Conservation (phyloP, 139 green algal genomes). For the Dunaliella sp. region DNA sequence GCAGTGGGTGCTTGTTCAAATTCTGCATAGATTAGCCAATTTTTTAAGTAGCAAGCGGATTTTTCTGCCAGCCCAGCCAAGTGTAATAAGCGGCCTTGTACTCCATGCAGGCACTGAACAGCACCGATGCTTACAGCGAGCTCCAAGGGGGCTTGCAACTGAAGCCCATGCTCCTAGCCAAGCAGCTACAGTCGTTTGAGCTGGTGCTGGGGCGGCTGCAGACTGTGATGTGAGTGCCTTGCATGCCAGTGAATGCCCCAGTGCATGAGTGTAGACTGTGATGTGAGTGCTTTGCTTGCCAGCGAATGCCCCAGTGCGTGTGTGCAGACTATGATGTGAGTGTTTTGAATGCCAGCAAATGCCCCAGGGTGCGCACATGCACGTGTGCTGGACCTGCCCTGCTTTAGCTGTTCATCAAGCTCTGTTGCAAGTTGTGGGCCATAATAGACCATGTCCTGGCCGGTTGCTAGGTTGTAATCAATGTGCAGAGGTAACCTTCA, state of each 20-base stretch:
- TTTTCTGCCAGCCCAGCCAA: no score
- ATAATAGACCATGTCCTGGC: no score
- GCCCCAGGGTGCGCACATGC: neutral
- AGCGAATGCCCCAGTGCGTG: neutral
- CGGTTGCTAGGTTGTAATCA: no score
- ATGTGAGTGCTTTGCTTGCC: neutral
- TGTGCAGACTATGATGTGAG: neutral
- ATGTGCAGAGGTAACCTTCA: no score
- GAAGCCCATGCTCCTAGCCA: neutral
- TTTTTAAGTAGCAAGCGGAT: no score
- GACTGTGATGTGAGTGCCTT: neutral
- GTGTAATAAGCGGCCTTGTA: no score
- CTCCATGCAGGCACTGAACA: neutral
- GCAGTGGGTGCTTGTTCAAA: no score
- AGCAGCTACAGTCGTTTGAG: constrained; percentile 8
- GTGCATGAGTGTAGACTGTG: neutral
- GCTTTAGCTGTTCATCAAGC: no score
- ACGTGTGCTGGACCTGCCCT: no score
- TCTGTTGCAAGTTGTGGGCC: no score
- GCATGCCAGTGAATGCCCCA: neutral
- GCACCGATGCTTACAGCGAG: neutral
- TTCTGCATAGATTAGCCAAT: no score
- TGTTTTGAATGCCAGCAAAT: neutral
- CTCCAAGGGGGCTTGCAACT: neutral
- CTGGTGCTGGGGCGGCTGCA: constrained; percentile 1